These are phyloP conservation scores for Zoysia pacifica DNA, from an alignment of 176 grass and related monocot genomes.

Conservation along the genomic window DNA sequence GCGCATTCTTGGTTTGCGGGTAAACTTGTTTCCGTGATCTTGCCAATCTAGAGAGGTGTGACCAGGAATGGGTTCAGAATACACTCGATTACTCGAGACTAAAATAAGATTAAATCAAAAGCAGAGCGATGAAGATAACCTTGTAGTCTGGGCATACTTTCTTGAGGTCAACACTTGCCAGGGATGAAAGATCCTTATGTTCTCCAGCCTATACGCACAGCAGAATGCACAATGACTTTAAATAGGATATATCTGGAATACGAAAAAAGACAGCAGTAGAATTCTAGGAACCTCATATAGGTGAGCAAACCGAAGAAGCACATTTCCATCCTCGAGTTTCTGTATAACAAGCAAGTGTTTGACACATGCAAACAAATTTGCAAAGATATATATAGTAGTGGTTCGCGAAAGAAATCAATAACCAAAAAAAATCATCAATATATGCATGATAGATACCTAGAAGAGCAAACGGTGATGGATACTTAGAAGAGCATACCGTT, in stretches of 20 bases:
- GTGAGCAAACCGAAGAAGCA: conserved; percentile 85
- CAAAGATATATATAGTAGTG: neutral
- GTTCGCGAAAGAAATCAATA: neutral
- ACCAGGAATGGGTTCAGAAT: conserved; percentile 1
- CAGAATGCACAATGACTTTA: neutral
- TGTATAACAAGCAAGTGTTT: conserved; percentile 30
- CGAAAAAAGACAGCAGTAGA: neutral
- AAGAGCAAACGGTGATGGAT: too few species aligned
- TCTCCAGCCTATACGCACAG: conserved; percentile 57
- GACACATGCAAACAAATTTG: conserved; percentile 16
- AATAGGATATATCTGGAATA: neutral
- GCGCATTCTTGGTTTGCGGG: conserved; percentile 81
- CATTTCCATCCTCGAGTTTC: conserved; percentile 79
- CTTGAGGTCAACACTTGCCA: conserved; percentile 69
- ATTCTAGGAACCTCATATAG: conserved; percentile 65
- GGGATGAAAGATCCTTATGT: conserved; percentile 75
- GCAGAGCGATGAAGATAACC: conserved; percentile 36
- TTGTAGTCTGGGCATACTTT: conserved; percentile 81
- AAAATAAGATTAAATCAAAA: neutral
- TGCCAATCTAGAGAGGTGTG: conserved; percentile 49
- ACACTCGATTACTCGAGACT: neutral
- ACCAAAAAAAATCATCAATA: neutral
- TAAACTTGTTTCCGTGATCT: conserved; percentile 72
- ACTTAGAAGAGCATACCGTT: too few species aligned
- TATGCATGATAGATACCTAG: too few species aligned